phyloP scores from a whole-genome alignment of 768 basidiomycete species.

The Vararia minispora region DNA sequence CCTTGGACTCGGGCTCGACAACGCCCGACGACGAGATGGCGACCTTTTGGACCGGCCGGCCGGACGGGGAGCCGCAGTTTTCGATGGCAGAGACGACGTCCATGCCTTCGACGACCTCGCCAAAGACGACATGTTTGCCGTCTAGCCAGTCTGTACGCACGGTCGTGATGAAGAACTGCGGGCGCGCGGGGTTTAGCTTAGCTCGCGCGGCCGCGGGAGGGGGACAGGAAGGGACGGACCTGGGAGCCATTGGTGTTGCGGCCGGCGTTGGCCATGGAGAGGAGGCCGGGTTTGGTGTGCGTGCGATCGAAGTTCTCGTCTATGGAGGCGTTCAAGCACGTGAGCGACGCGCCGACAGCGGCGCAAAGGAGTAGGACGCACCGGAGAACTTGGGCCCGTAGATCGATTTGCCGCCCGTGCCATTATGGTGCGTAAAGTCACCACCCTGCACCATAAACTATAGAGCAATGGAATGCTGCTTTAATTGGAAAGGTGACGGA shows the following conservation, averaged over 20 bases:
- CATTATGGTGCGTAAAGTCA: conserved; percentile 25
- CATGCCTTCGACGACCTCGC: conserved; percentile 30
- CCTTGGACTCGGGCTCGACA: neutral
- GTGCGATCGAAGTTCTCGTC: conserved; percentile 28
- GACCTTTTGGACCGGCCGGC: conserved; percentile 6
- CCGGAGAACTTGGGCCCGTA: conserved; percentile 25
- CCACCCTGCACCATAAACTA: conserved; percentile 31
- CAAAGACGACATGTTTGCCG: conserved; percentile 33
- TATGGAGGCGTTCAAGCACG: conserved; percentile 5
- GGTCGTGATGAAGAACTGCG: conserved; percentile 31
- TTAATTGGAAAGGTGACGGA: neutral
- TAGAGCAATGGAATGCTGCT: neutral
- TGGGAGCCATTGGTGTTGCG: conserved; percentile 40
- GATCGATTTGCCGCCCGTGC: conserved; percentile 29
- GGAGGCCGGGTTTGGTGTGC: conserved; percentile 28
- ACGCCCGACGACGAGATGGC: conserved; percentile 10
- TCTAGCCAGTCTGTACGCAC: conserved; percentile 27
- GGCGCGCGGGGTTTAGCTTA: neutral
- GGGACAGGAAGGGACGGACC: conserved; percentile 16
- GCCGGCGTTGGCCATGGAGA: conserved; percentile 43
- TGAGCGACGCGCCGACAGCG: neutral
- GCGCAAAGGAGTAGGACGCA: conserved; percentile 7
- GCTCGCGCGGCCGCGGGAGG: neutral
- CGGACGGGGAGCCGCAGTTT: conserved; percentile 14
- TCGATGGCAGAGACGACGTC: conserved; percentile 27